A percentile compares a stretch with the other conserved stretches of the same genome.
Conservation (phyloP, 2,329 filamentous ascomycete genomes). For the Cryphonectria naterciae region DNA sequence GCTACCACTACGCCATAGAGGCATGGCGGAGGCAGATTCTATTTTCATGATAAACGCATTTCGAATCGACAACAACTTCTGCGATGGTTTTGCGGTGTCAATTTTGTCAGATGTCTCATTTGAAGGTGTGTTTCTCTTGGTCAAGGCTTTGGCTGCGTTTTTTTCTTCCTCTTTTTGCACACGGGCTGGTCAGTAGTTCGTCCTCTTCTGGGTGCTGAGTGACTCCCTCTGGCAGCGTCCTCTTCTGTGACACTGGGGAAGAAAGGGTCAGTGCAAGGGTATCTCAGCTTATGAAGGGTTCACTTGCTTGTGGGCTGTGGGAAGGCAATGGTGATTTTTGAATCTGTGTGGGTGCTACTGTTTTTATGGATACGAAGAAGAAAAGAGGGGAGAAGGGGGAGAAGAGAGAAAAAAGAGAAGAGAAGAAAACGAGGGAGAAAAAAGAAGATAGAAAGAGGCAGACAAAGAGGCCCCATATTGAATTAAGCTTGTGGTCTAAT, state of each 20-base stretch:
- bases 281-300: background rate
- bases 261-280: background rate
- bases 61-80: too few species aligned
- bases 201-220: background rate
- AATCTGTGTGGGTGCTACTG: background rate
- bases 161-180: background rate
- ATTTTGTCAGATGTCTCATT: background rate
- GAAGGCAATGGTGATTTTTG: background rate
- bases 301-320: background rate
- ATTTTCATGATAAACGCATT: background rate
- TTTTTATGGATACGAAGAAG: too few species aligned
- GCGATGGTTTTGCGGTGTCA: too few species aligned
- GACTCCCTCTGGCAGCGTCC: background rate
- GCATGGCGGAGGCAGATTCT: background rate
- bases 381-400: background rate
- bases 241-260: background rate
- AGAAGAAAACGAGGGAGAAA: background rate
- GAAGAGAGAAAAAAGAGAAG: background rate
- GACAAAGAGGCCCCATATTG: background rate
- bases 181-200: background rate
- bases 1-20: constrained; percentile 18
- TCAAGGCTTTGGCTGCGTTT: background rate
- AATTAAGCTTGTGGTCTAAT: background rate
- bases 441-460: background rate
- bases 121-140: background rate